Conservation (phyloP, 1,284 basidiomycete genomes). For the Ceratobasidium sp. region DNA sequence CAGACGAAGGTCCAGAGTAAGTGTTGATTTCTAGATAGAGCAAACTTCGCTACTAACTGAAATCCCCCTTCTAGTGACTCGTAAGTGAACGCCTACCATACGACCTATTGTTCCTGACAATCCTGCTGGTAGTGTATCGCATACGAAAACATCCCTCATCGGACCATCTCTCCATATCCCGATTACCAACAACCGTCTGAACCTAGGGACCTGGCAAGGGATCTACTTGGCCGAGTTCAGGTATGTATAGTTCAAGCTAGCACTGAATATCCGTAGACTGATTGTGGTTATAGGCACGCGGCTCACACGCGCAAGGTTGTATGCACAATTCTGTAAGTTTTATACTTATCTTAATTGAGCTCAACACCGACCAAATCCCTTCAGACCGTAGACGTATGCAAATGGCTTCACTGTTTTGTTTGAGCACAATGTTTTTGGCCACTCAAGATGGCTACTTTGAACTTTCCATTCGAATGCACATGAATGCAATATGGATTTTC, state of each 20-base stretch:
- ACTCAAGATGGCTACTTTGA: background rate
- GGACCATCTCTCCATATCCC: constrained; percentile 68
- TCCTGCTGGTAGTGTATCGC: constrained; percentile 77
- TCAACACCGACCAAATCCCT: background rate
- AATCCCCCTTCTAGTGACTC: constrained; percentile 67
- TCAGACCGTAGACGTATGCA: background rate
- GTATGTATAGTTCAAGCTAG: background rate
- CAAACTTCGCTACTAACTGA: too few relatives aligned
- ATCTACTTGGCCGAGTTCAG: constrained; percentile 88
- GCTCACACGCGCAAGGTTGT: constrained; percentile 76
- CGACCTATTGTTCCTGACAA: background rate
- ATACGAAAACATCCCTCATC: constrained; percentile 94
- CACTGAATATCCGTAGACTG: too few relatives aligned
- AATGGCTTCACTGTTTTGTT: background rate
- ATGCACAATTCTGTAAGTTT: constrained; percentile 81
- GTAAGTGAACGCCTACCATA: constrained; percentile 58
- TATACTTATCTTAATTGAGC: background rate
- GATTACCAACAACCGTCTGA: constrained; percentile 18
- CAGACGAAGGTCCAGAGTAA: constrained; percentile 91
- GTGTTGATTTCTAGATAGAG: constrained; percentile 51
- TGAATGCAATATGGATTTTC: too few relatives aligned
- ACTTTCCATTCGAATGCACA: background rate
- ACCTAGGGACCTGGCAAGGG: constrained; percentile 57
- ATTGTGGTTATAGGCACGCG: constrained; percentile 53
- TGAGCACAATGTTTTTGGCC: background rate